phyloP scores from a whole-genome alignment of 1,284 basidiomycete genomes.

The Coniferiporia sulphurascens region DNA sequence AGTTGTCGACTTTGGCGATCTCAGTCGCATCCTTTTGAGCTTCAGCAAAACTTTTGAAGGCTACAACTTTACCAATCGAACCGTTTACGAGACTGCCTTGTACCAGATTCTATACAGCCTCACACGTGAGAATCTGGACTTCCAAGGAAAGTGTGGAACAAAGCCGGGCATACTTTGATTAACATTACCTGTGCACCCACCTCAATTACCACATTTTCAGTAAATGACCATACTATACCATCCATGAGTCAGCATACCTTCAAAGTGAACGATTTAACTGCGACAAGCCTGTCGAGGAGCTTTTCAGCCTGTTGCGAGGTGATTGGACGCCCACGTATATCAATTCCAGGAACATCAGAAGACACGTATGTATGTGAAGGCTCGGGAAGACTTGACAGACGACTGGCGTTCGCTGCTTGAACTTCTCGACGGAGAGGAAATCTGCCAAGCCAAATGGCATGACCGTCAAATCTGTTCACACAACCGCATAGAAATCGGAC shows the following conservation, averaged over 20 bases:
- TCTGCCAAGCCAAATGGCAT: slow-evolving; percentile 29
- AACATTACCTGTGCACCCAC: slow-evolving; percentile 69
- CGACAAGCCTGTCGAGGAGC: slow-evolving; percentile 28
- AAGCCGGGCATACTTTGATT: slow-evolving; percentile 40
- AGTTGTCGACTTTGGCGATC: slow-evolving; percentile 23
- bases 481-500: neutral
- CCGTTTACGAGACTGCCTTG: slow-evolving; percentile 86
- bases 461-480: slow-evolving; percentile 9
- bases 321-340: slow-evolving; percentile 23
- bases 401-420: slow-evolving; percentile 47
- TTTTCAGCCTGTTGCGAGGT: slow-evolving; percentile 20
- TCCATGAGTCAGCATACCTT: slow-evolving; percentile 34
- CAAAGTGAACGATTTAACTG: slow-evolving; percentile 25
- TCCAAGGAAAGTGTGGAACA: neutral
- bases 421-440: slow-evolving; percentile 88
- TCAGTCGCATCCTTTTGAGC: slow-evolving; percentile 28
- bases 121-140: neutral
- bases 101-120: slow-evolving; percentile 31
- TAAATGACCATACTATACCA: slow-evolving; percentile 15
- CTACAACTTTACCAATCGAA: slow-evolving; percentile 67
- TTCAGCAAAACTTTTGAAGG: slow-evolving; percentile 42
- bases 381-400: slow-evolving; percentile 33
- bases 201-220: slow-evolving; percentile 30
- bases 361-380: slow-evolving; percentile 34
- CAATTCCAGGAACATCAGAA: slow-evolving; percentile 30